These are phyloP conservation scores for Persicaria tinctoria DNA, from an alignment of 148 eudicot species.

Conservation along the genomic window DNA sequence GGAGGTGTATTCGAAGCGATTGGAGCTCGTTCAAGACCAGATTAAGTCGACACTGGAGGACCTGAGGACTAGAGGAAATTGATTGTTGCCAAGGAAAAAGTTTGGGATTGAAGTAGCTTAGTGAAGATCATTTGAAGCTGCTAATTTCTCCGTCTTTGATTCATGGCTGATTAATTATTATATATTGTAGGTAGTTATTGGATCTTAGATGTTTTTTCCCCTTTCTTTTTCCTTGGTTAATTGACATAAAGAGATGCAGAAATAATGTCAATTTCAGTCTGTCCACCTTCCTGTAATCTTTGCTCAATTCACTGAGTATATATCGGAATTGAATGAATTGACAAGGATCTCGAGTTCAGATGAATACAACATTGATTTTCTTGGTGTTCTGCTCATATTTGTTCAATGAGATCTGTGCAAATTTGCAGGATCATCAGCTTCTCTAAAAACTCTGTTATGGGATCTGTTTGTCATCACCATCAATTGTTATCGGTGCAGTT, in stretches of 20 bases:
- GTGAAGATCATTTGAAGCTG: constrained; percentile 21
- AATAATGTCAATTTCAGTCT: constrained; percentile 35
- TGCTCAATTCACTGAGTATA: constrained; percentile 14
- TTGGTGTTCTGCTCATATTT: neutral
- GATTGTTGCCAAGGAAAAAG: constrained; percentile 11
- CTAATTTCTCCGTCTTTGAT: constrained; percentile 14
- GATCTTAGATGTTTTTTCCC: constrained; percentile 14
- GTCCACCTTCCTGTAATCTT: constrained; percentile 24
- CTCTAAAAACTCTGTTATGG: neutral
- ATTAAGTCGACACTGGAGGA: constrained; percentile 71
- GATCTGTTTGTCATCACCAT: neutral
- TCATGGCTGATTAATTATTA: constrained; percentile 19
- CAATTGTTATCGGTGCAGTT: neutral
- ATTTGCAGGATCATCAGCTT: neutral
- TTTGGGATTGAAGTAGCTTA: constrained; percentile 16
- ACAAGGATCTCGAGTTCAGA: constrained; percentile 9
- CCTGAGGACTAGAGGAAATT: constrained; percentile 60
- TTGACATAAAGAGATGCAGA: constrained; percentile 33
- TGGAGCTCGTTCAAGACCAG: constrained; percentile 92
- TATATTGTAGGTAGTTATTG: constrained; percentile 30
- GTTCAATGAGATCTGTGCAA: neutral
- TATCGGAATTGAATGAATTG: constrained; percentile 24
- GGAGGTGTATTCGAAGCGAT: constrained; percentile 90
- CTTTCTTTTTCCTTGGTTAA: constrained; percentile 15
- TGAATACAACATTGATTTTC: neutral